Base-by-base conservation (phyloP, 345 rosid species). In the Eucalyptus virginea region DNA sequence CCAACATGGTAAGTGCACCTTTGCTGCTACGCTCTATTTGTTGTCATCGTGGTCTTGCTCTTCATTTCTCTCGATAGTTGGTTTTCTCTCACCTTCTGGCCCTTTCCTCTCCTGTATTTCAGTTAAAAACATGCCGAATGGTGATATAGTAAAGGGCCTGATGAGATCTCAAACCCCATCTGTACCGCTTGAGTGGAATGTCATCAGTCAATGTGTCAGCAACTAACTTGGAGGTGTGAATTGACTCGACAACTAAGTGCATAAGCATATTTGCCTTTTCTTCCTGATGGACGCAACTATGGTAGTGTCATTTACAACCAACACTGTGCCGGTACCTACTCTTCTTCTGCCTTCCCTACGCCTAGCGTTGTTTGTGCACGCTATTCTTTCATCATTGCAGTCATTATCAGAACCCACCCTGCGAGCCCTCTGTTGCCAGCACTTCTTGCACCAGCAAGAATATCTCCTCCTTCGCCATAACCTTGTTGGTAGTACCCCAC, bases 1-100 rank as follows among this genome's bases (percentile, higher is more conserved):
- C 47, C 95, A 93, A 89, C 95, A 95, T 89, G 97, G 99, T 98
- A 92, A 91, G 93, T 65, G 72, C 86, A 67, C 34, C 89, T 34
- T n/a, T 24, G 37, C 32, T 28, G 15, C 8, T 16, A 11, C 30
- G 24, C 83, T 28, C 62, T 67, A 17, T 8, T 65, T 67, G 37
- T 67, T 32, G 28, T 72, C 21, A 9, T 37, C 26, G 8, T 19
- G 44, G 87, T 86, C 21, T n/a, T 47, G 32, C 54, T 86, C 87
- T 44, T 47, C 34, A 14, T 47, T 48, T 86, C 37, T 44, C 17
- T 19, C 12, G 6, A 37, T 14, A 44, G 34, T 72, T 28, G 34
- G 45, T 30, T 88, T 88, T 19, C 23, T 47, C 47, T 88, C 81
- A 72, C 81, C 45, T 69, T 72, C 81, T 72, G 81, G 44, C 81